These are phyloP conservation scores for Echinosophora koreensis DNA, from an alignment of 306 rosid genomes.

Conservation along the genomic window DNA sequence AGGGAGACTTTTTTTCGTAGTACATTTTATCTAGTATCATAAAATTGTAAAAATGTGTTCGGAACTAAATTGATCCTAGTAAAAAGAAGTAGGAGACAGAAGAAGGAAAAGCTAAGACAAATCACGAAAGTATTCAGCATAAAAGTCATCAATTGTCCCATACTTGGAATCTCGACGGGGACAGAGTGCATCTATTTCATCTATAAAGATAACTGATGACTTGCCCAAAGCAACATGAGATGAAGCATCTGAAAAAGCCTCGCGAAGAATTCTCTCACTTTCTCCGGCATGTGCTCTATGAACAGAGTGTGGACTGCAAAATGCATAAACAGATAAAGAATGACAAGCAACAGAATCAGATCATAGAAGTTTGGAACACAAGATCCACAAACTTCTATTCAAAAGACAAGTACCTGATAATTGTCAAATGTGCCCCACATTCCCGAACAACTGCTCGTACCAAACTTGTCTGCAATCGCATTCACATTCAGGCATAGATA, in stretches of 20 bases:
- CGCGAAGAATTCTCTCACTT: constrained; percentile 79
- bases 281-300: constrained; percentile 82
- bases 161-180: constrained; percentile 88
- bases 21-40: constrained; percentile 9
- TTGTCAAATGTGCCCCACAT: constrained; percentile 78
- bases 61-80: constrained; percentile 2
- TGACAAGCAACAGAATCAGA: constrained; percentile 15
- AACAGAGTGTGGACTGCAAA: constrained; percentile 81
- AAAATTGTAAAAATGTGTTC: constrained; percentile 24
- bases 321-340: constrained; percentile 40
- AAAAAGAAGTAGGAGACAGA: background rate
- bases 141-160: constrained; percentile 32
- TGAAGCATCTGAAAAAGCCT: constrained; percentile 82
- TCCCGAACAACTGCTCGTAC: constrained; percentile 88
- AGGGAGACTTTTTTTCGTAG: background rate
- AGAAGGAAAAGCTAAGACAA: constrained; percentile 34
- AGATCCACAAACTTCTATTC: background rate
- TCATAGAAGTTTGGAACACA: constrained; percentile 18
- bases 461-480: constrained; percentile 75
- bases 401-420: constrained; percentile 65
- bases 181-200: constrained; percentile 92
- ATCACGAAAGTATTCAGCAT: constrained; percentile 13
- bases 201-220: constrained; percentile 79
- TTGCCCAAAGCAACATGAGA: constrained; percentile 66
- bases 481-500: constrained; percentile 23